Evolutionary conservation across 257 asterid genomes (phyloP).

Genomic region (Fraxinus anomala): DNA sequence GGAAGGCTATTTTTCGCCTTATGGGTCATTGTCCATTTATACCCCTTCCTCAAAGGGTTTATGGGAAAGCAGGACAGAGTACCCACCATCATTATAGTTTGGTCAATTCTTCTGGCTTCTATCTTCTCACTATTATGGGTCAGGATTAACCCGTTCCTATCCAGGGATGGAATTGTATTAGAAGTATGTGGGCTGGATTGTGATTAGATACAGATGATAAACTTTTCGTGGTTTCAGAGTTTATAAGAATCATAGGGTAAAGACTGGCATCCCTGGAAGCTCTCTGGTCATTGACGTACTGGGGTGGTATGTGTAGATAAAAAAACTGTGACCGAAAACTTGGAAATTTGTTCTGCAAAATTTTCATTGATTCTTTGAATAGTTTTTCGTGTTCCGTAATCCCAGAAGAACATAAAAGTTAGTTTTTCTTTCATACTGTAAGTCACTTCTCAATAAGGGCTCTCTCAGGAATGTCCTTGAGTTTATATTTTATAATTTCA

Average conservation of each 20-base stretch:
- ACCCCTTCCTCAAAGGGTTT: conserved; percentile 97
- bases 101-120: conserved; percentile 97
- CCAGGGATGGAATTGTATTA: conserved; percentile 62
- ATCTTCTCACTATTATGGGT: conserved; percentile 90
- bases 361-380: conserved; percentile 66
- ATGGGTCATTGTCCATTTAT: conserved; percentile 91
- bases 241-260: conserved; percentile 31
- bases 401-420: conserved; percentile 36
- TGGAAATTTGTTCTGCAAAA: conserved; percentile 50
- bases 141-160: conserved; percentile 77
- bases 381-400: conserved; percentile 50
- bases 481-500: neutral
- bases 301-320: conserved; percentile 60
- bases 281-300: conserved; percentile 25
- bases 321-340: conserved; percentile 34
- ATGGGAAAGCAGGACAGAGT: conserved; percentile 82
- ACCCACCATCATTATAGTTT: conserved; percentile 87
- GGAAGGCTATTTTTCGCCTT: conserved; percentile 90
- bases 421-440: conserved; percentile 32
- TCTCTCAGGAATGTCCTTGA: conserved; percentile 31
- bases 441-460: conserved; percentile 50
- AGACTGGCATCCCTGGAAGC: conserved; percentile 22
- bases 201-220: conserved; percentile 42
- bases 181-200: conserved; percentile 96
- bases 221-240: conserved; percentile 32